Conservation (phyloP, 2,329 filamentous ascomycete species). For the Cryphonectria radicalis region DNA sequence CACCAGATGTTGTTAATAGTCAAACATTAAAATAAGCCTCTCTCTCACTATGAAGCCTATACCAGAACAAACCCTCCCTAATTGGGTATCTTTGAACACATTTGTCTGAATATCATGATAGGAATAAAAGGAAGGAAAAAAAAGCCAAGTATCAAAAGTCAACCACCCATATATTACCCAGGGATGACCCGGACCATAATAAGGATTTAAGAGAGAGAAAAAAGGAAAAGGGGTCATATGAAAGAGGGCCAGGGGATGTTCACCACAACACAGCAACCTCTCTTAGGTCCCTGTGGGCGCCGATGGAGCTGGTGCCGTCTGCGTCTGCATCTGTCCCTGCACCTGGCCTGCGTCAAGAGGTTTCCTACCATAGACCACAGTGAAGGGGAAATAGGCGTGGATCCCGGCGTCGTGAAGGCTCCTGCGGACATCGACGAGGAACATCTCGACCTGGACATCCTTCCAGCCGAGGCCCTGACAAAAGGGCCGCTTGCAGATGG, state of each 20-base stretch:
- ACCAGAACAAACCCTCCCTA: background rate
- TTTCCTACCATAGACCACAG: constrained; percentile 40
- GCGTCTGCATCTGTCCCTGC: background rate
- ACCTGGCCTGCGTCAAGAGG: constrained; percentile 28
- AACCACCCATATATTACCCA: background rate
- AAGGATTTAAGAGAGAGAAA: background rate
- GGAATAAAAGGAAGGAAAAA: too few relatives aligned
- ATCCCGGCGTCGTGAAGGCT: constrained; percentile 37
- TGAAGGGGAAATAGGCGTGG: constrained; percentile 40
- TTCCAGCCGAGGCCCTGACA: constrained; percentile 40
- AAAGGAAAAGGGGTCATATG: background rate
- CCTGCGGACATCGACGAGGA: constrained; percentile 42
- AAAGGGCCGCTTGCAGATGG: constrained; percentile 38
- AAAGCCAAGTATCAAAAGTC: background rate
- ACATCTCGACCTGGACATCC: constrained; percentile 42
- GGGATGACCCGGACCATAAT: too few relatives aligned
- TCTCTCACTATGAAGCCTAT: background rate
- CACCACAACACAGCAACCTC: background rate
- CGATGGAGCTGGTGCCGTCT: background rate
- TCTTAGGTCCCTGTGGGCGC: background rate
- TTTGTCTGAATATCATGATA: background rate
- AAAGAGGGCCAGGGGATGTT: background rate
- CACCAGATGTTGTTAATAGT: background rate
- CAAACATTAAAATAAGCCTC: background rate
- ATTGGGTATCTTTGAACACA: constrained; percentile 1